These are phyloP conservation scores for Saccharomycopsis hybrid DNA, from an alignment of 1,139 yeast species.

Conservation along the genomic window DNA sequence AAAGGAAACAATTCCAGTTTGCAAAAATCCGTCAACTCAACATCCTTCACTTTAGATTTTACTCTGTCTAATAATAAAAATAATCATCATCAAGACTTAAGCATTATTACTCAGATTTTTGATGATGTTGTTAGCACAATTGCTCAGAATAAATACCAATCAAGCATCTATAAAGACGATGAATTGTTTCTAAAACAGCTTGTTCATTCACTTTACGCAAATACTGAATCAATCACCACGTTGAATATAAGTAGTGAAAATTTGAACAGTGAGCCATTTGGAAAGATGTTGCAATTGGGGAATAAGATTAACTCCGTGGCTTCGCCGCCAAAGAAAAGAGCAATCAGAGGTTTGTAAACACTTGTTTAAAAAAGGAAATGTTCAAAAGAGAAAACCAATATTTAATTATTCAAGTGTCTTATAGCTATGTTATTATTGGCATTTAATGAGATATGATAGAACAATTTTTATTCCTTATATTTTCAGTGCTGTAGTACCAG, in stretches of 20 bases:
- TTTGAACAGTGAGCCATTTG: background rate
- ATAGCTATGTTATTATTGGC: too few relatives aligned
- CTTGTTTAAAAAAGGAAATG: too few relatives aligned
- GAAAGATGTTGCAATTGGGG: conserved; percentile 1
- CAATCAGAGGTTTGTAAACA: background rate
- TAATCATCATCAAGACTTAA: background rate
- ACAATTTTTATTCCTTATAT: too few relatives aligned
- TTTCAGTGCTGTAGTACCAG: too few relatives aligned
- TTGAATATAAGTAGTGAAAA: conserved; percentile 1
- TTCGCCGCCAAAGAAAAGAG: conserved; percentile 12
- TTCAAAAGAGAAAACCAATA: too few relatives aligned
- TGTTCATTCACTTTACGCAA: conserved; percentile 11
- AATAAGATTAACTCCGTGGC: background rate
- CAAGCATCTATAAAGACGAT: conserved; percentile 1
- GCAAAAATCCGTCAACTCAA: conserved; percentile 1
- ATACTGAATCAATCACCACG: conserved; percentile 14
- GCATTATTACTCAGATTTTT: background rate
- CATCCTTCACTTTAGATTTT: conserved; percentile 9
- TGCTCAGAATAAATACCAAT: conserved; percentile 1
- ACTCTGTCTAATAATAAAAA: background rate
- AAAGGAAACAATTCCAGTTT: conserved; percentile 7
- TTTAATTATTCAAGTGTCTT: too few relatives aligned
- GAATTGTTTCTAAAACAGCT: conserved; percentile 10
- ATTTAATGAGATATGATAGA: too few relatives aligned
- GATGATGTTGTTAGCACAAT: conserved; percentile 2